Percentiles rank a stretch among this genome's conserved stretches.
These are phyloP conservation scores for Hypericum androsaemum DNA, from an alignment of 345 rosid species.

Conservation along the genomic window DNA sequence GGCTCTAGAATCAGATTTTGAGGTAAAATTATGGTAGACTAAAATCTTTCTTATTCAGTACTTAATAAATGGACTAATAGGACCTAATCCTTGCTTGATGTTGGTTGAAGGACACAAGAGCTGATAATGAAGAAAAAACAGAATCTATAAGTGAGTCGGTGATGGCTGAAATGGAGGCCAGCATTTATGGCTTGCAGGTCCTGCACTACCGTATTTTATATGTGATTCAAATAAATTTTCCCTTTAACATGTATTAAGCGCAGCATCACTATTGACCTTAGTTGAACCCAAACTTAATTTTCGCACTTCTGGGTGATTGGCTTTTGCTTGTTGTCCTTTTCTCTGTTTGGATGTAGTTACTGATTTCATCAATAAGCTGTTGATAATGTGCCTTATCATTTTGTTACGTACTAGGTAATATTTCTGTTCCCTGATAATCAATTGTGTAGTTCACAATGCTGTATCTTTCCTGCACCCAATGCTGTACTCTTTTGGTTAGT, in stretches of 20 bases:
- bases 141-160: conserved; percentile 48
- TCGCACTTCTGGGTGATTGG: too few relatives aligned
- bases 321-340: too few relatives aligned
- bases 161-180: conserved; percentile 67
- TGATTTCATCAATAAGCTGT: too few relatives aligned
- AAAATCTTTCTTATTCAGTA: conserved; percentile 6
- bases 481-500: too few relatives aligned
- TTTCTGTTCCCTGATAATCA: too few relatives aligned
- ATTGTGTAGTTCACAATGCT: too few relatives aligned
- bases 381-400: too few relatives aligned
- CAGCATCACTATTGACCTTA: too few relatives aligned
- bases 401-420: too few relatives aligned
- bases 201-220: neutral
- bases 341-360: too few relatives aligned
- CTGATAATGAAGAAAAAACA: conserved; percentile 24
- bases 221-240: neutral
- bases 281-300: too few relatives aligned
- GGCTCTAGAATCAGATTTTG: conserved; percentile 26
- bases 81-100: conserved; percentile 5
- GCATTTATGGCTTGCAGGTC: conserved; percentile 72
- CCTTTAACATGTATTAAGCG: neutral
- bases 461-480: too few relatives aligned
- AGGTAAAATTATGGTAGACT: conserved; percentile 31
- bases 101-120: conserved; percentile 31
- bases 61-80: conserved; percentile 5